A percentile compares a stretch with the other conserved stretches of the same genome.
phyloP scores from a whole-genome alignment of 2,329 filamentous ascomycete genomes.

The Zalaria sp. region DNA sequence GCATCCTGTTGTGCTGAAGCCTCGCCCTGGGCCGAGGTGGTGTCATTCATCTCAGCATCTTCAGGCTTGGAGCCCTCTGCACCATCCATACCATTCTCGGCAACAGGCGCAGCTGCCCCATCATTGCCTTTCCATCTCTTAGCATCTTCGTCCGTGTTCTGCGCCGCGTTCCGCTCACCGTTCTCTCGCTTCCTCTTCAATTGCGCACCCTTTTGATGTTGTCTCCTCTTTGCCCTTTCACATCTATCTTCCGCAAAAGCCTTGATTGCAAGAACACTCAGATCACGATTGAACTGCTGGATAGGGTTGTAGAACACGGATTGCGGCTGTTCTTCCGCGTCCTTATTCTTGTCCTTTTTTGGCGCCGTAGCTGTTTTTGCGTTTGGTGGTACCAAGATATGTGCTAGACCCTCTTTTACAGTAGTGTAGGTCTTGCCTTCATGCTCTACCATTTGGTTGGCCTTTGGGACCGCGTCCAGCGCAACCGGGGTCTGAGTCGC shows the following conservation, averaged over 20 bases:
- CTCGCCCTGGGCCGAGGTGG: neutral
- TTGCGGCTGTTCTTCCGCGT: slow-evolving; percentile 46
- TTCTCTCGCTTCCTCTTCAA: slow-evolving; percentile 14
- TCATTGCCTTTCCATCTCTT: slow-evolving; percentile 20
- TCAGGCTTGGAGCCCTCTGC: no score
- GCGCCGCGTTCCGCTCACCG: slow-evolving; percentile 15
- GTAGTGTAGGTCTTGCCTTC: slow-evolving; percentile 29
- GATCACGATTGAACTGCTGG: slow-evolving; percentile 94
- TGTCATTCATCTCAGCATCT: neutral
- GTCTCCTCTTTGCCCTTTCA: slow-evolving; percentile 10
- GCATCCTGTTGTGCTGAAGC: neutral
- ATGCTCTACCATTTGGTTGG: slow-evolving; percentile 18
- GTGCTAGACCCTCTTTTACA: slow-evolving; percentile 52
- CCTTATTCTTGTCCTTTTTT: slow-evolving; percentile 28
- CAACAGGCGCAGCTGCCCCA: slow-evolving; percentile 1
- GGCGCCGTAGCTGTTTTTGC: slow-evolving; percentile 34
- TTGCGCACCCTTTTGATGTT: slow-evolving; percentile 4
- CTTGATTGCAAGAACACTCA: slow-evolving; percentile 85
- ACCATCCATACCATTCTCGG: neutral
- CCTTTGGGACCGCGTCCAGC: slow-evolving; percentile 10
- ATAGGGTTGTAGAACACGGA: slow-evolving; percentile 97
- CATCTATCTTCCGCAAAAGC: slow-evolving; percentile 60
- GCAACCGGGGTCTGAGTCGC: neutral
- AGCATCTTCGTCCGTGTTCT: slow-evolving; percentile 12
- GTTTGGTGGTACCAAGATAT: slow-evolving; percentile 48